phyloP scores from a whole-genome alignment of 2,329 filamentous ascomycete species.

The Tricladium varicosporioides region DNA sequence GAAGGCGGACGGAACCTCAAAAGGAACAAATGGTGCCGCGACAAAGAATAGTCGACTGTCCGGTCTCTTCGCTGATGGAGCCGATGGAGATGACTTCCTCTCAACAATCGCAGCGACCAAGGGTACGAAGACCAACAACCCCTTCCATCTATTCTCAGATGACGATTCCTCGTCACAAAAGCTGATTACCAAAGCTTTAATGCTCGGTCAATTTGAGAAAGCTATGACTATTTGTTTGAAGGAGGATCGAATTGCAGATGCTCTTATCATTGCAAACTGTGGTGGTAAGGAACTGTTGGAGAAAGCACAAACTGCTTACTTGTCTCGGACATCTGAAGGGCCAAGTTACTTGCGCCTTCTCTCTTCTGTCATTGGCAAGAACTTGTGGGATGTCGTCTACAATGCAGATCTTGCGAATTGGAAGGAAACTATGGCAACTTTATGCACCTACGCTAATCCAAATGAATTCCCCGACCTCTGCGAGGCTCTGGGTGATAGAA shows the following conservation, averaged over 20 bases:
- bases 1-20: conserved; percentile 45
- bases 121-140: conserved; percentile 88
- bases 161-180: conserved; percentile 83
- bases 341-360: conserved; percentile 92
- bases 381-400: conserved; percentile 96
- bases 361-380: conserved; percentile 90
- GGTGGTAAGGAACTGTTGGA: conserved; percentile 91
- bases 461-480: conserved; percentile 92
- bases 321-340: conserved; percentile 75
- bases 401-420: conserved; percentile 91
- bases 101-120: conserved; percentile 83
- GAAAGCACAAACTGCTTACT: conserved; percentile 88
- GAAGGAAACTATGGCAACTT: conserved; percentile 94
- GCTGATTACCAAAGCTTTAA: conserved; percentile 80
- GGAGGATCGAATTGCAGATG: conserved; percentile 89
- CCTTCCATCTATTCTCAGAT: conserved; percentile 85
- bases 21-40: conserved; percentile 46
- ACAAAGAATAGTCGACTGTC: conserved; percentile 63
- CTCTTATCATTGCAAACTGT: conserved; percentile 97
- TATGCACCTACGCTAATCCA: conserved; percentile 93
- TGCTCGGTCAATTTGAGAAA: conserved; percentile 87
- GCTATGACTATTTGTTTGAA: conserved; percentile 86
- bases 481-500: conserved; percentile 87
- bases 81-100: conserved; percentile 81
- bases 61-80: conserved; percentile 76